Evolutionary conservation across 768 basidiomycete species (phyloP), one percentile per base, ranked within the genome.

Genomic region (Tylopilus sp.): DNA sequence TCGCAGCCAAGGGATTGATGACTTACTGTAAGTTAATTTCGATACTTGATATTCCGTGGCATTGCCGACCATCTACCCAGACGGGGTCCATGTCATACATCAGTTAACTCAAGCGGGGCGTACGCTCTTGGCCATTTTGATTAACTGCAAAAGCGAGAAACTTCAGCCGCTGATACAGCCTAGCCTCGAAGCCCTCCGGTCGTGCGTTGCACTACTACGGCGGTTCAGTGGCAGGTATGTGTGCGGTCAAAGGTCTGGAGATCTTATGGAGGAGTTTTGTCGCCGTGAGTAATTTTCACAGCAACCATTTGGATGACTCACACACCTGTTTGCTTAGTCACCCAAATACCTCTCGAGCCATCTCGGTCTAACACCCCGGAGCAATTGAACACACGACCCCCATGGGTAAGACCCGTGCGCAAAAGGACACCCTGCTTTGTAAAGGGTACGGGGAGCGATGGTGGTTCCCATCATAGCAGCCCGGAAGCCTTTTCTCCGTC

Each of bases 241-340:
- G 21, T 96, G 94, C 65, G 93, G 93, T 2, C 81, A 92, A 38
- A 77, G 94, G 47, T 92, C 89, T 42, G 92, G 92, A 26, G 94
- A 96, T 71, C 78, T 96, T 38, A 87, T 97, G 80, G 93, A 96
- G 65, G 94, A 96, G 69, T 94, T 95, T 69, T 96, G 94, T 73
- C 84, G 93, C 67, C 71, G 92, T 87, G 57, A 69, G 75, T 75
- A n/a, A 48, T 55, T 37, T 50, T 21, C 17, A 28, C 9, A 24
- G 26, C 24, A 22, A 45, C 26, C 28, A 41, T 47, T 37, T 11
- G 6, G 28, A 41, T 50, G 48, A 26, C 63, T 59, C 12, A 65
- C 43, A 40, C 47, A 4, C 49, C n/a, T n/a, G n/a, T n/a, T 53
- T 49, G 40, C 25, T 57, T 61, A 89, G 86, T 88, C 62, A 92